Percentiles rank a stretch among this genome's conserved stretches.
Conservation (phyloP, 495 filamentous ascomycete species). For the Podospora pseudocomata region DNA sequence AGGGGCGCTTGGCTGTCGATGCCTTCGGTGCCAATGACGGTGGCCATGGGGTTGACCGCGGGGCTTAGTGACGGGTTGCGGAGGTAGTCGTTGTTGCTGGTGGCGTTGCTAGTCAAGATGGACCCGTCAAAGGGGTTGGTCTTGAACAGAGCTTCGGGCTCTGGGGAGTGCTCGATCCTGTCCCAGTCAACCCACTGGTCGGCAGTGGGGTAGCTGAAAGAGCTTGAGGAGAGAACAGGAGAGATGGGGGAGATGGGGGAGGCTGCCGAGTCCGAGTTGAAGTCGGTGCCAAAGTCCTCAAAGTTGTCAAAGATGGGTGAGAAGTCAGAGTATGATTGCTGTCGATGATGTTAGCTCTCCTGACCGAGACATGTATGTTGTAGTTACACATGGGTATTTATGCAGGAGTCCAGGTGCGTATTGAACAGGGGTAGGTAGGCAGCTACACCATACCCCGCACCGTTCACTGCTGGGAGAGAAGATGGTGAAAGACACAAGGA, state of each 20-base stretch:
- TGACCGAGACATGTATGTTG: conserved; percentile 6
- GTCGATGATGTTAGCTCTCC: conserved; percentile 11
- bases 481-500: conserved; percentile 1
- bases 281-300: conserved; percentile 31
- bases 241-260: conserved; percentile 29
- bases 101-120: conserved; percentile 10
- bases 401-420: background rate
- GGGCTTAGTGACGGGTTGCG: conserved; percentile 22
- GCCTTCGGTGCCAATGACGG: background rate
- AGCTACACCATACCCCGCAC: conserved; percentile 2
- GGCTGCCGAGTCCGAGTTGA: conserved; percentile 30
- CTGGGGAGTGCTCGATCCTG: conserved; percentile 16
- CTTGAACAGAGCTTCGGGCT: conserved; percentile 23
- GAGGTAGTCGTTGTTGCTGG: background rate
- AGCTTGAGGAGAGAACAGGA: conserved; percentile 26
- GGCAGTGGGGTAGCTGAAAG: conserved; percentile 22
- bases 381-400: conserved; percentile 4
- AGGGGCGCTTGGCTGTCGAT: conserved; percentile 10
- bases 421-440: background rate
- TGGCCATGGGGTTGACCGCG: conserved; percentile 31
- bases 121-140: conserved; percentile 20
- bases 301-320: conserved; percentile 23
- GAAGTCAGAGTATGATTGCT: conserved; percentile 27
- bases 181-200: conserved; percentile 28
- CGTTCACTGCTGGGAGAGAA: background rate